phyloP scores from a whole-genome alignment of 306 rosid genomes.

The Cicer bijugum region DNA sequence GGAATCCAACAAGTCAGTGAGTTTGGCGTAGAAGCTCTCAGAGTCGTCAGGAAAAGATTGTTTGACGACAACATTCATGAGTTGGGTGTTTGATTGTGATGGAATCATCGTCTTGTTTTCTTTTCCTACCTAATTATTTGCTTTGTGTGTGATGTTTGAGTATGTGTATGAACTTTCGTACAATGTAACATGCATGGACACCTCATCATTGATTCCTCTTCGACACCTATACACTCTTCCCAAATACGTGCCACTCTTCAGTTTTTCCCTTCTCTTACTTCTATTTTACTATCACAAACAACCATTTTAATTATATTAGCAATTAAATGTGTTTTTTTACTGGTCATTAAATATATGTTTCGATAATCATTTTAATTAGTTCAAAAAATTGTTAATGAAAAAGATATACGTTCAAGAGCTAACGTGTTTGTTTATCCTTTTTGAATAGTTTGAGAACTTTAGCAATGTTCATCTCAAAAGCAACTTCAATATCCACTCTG shows the following conservation, averaged over 20 bases:
- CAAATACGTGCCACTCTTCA: background rate
- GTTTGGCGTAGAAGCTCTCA: constrained; percentile 3
- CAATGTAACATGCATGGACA: background rate
- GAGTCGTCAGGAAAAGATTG: constrained; percentile 15
- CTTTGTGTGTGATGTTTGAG: background rate
- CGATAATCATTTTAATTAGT: too few relatives aligned
- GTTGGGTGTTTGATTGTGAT: background rate
- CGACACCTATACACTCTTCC: background rate
- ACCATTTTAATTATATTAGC: too few relatives aligned
- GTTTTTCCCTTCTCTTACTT: background rate
- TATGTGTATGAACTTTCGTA: background rate
- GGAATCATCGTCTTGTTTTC: background rate
- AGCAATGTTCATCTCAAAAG: too few relatives aligned
- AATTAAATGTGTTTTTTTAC: too few relatives aligned
- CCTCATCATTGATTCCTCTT: too few relatives aligned
- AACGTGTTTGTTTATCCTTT: too few relatives aligned
- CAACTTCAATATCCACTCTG: too few relatives aligned
- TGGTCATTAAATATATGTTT: too few relatives aligned
- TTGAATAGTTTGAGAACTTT: too few relatives aligned
- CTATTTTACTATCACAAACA: background rate
- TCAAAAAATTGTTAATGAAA: too few relatives aligned
- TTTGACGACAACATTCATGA: background rate
- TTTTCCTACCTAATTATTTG: background rate
- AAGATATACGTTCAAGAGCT: too few relatives aligned
- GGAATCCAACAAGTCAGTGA: background rate